These are phyloP conservation scores for Talaromyces sp. DNA, from an alignment of 2,329 filamentous ascomycete genomes.

Conservation along the genomic window DNA sequence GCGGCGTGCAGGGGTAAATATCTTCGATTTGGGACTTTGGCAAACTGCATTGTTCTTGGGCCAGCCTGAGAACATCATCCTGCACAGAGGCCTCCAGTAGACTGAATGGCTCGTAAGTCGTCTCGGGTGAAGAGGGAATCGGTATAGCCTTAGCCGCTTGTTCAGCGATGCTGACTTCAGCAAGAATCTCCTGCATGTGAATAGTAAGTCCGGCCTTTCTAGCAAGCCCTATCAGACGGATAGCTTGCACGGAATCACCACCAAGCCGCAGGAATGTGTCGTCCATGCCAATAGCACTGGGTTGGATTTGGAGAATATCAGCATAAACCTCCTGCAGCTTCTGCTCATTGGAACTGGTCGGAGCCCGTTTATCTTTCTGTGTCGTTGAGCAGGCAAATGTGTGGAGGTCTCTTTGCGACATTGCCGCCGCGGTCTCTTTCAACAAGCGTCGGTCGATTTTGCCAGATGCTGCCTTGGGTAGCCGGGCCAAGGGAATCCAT, in stretches of 20 bases:
- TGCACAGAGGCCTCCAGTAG: not conserved
- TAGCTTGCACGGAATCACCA: slow-evolving; percentile 62
- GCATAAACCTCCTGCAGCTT: slow-evolving; percentile 20
- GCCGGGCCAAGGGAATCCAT: not conserved
- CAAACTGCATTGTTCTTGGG: not conserved
- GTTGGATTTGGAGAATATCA: slow-evolving; percentile 23
- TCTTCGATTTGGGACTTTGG: slow-evolving; percentile 26
- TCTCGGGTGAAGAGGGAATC: not conserved
- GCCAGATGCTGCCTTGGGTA: not conserved
- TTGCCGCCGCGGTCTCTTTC: not conserved
- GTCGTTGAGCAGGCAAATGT: not conserved
- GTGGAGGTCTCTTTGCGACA: not conserved
- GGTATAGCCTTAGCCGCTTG: not conserved
- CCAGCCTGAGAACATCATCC: not conserved
- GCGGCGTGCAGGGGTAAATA: slow-evolving; percentile 34
- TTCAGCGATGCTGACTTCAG: not conserved
- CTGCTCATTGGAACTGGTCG: not conserved
- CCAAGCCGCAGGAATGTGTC: slow-evolving; percentile 64
- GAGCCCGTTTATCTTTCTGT: not conserved
- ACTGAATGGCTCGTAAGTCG: not conserved
- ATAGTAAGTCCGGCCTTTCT: not conserved
- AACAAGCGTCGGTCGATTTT: not conserved
- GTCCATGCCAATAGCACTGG: slow-evolving; percentile 52
- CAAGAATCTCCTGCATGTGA: not conserved
- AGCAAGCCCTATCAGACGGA: slow-evolving; percentile 34